These are phyloP conservation scores for Russula ochroleuca DNA, from an alignment of 768 basidiomycete genomes.

Conservation along the genomic window DNA sequence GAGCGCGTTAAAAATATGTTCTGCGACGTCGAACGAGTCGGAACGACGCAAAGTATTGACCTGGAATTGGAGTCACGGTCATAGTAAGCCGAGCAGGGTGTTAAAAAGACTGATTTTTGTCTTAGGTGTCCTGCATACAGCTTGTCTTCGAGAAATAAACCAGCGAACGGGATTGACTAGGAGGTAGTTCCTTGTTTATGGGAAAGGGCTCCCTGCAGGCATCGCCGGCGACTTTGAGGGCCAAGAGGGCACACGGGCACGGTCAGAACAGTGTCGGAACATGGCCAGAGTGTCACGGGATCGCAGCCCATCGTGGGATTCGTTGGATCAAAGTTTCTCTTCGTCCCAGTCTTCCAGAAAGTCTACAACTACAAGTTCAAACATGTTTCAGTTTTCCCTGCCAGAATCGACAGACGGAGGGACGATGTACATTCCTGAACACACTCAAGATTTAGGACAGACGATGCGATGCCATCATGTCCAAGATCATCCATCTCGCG, in stretches of 20 bases:
- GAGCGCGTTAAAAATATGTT: slow-evolving; percentile 33
- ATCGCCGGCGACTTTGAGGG: slow-evolving; percentile 29
- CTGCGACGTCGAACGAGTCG: slow-evolving; percentile 32
- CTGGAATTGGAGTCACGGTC: slow-evolving; percentile 2
- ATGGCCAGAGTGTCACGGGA: slow-evolving; percentile 30
- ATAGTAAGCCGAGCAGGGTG: background rate
- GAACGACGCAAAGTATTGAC: slow-evolving; percentile 34
- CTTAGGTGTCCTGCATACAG: slow-evolving; percentile 22
- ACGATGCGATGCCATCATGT: slow-evolving; percentile 5
- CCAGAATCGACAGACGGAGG: background rate
- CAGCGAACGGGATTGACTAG: background rate
- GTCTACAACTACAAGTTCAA: slow-evolving; percentile 4
- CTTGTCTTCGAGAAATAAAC: too few species aligned
- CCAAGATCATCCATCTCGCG: slow-evolving; percentile 3
- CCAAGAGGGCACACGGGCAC: slow-evolving; percentile 33
- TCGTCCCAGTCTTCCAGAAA: slow-evolving; percentile 25
- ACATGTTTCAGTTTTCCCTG: background rate
- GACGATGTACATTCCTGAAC: slow-evolving; percentile 1
- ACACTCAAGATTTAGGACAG: slow-evolving; percentile 17
- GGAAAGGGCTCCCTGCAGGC: slow-evolving; percentile 32
- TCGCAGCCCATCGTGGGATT: slow-evolving; percentile 28
- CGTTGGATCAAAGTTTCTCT: slow-evolving; percentile 30
- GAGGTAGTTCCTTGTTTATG: slow-evolving; percentile 28
- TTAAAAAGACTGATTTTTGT: background rate
- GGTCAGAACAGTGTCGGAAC: too few species aligned